Base-by-base conservation (phyloP, 441 rosid genomes). In the Populus trichocarpa region DNA sequence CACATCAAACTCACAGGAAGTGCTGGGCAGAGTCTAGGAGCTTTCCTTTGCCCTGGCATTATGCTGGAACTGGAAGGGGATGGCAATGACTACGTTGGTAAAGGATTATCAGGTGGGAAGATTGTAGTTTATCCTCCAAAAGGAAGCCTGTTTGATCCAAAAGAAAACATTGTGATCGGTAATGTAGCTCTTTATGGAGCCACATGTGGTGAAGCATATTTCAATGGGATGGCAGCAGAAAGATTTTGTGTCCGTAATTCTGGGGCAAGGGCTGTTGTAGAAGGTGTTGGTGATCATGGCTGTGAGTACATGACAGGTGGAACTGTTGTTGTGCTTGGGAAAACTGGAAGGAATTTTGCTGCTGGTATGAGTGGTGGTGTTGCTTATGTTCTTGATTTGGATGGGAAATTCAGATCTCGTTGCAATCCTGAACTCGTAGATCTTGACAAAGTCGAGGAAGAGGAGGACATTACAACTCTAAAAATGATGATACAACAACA, bases 261-360 rank as follows among this genome's bases (percentile, higher is more conserved):
- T n/a, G 99, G 99, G 77, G 99, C 93, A 22, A 94, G 75, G 79
- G 98, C 99, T 13, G 99, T 97, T 73, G 99, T 97, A 10, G 99
- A 97, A 89, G 99, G 99, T 75, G 93, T 97, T 79, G 99, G 99
- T 76, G 99, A 97, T 84, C 99, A 97, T 84, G 99, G 99, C 69
- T 97, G 99, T 25, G 99, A 97, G 86, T 97, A 97, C 87, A 97
- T 97, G 99, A 97, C 99, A 18, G 99, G 99, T 63, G 99, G 99
- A 67, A 97, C 91, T 12, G 98, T 97, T 4, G 97, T 92, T 71
- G 97, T 97, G 71, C 98, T 97, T 35, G 99, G 99, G 22, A 95
- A 92, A 86, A 95, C 99, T 42, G 99, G 99, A 72, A 90, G 99
- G 85, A 97, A 97, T 84, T 97, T 97, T 80, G 99, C 99, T 78